Percentiles rank a stretch among this genome's conserved stretches.
Evolutionary conservation across 164 flowering plant species (phyloP).

Genomic region (Chimonanthus praecox): DNA sequence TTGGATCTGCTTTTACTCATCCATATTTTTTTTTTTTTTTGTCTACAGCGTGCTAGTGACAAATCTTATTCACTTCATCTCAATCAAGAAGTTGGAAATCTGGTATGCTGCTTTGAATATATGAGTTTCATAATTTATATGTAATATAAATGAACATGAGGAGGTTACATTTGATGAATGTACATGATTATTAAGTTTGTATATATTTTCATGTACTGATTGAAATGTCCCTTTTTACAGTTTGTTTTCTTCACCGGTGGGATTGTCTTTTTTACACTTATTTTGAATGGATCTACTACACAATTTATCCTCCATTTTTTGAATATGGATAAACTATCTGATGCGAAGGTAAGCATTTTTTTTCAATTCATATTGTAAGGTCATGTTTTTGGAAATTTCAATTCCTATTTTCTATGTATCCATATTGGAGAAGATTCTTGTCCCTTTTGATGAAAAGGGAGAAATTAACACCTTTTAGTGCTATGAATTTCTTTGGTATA

Average conservation of each 20-base stretch:
- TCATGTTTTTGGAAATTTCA: neutral
- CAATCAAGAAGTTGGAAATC: conserved; percentile 60
- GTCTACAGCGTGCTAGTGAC: conserved; percentile 57
- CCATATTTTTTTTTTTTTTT: neutral
- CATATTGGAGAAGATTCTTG: neutral
- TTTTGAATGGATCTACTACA: conserved; percentile 93
- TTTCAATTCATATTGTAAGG: neutral
- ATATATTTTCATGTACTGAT: neutral
- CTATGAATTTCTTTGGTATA: neutral
- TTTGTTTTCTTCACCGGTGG: conserved; percentile 97
- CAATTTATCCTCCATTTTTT: conserved; percentile 71
- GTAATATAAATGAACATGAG: neutral
- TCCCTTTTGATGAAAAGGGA: neutral
- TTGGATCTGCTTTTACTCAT: neutral
- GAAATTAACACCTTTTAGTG: neutral
- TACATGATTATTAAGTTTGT: neutral
- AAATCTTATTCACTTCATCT: conserved; percentile 28
- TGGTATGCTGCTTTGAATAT: conserved; percentile 42
- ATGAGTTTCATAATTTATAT: neutral
- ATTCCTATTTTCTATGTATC: neutral
- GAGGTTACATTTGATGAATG: neutral
- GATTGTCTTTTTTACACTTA: conserved; percentile 84
- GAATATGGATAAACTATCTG: conserved; percentile 66
- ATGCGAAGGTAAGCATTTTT: conserved; percentile 55
- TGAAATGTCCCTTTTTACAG: conserved; percentile 34